Base-by-base conservation (phyloP, 192 early-diverging fungal species). In the Backusella westeae region DNA sequence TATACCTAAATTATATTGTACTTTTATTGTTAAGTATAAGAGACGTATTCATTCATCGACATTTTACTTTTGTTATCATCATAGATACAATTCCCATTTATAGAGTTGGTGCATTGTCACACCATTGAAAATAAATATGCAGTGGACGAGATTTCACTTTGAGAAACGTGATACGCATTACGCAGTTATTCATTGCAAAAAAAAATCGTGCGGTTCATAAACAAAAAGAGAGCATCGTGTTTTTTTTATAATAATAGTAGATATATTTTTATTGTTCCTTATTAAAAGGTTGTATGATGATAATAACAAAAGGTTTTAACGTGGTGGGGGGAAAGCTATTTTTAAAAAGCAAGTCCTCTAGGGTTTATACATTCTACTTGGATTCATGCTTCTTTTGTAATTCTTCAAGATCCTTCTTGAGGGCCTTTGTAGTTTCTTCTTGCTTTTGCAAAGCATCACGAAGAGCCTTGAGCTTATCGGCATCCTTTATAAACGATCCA, bases 381-480 rank as follows among this genome's bases (percentile, higher is more conserved):
- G 56, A 70, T 53, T 80, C 52, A 21, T 56, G 39, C 19, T 79
- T 73, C 44, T 76, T 72, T 36, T 71, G 65, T 35, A 79, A 74
- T 32, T 71, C 73, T 10, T 82, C 79, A 56, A 84, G 44, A 35
- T 82, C 46, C 38, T 72, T 73, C 72, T 83, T 67, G 71, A 81
- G 41, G 12, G 53, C 67, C 14, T 75, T 66, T 29, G 78, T 69
- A 41, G 63, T 53, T 59, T 84, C 68, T 49, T 76, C 65, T 69
- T 84, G 80, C 49, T 82, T 82, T n/a, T 56, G 41, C 29, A 81
- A 71, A 53, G 72, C 77, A 35, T 84, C 83, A 63, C 63, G 74
- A 17, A 82, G 78, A 4, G 69, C 56, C 41, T 82, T 82, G 44
- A 82, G 46, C 74, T 82, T 82, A 29, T 82, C 81, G 23, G 81